Percentiles rank a stretch among this genome's conserved stretches.
These are phyloP conservation scores for Davidsoniella australis DNA, from an alignment of 2,329 filamentous ascomycete species.

Conservation along the genomic window DNA sequence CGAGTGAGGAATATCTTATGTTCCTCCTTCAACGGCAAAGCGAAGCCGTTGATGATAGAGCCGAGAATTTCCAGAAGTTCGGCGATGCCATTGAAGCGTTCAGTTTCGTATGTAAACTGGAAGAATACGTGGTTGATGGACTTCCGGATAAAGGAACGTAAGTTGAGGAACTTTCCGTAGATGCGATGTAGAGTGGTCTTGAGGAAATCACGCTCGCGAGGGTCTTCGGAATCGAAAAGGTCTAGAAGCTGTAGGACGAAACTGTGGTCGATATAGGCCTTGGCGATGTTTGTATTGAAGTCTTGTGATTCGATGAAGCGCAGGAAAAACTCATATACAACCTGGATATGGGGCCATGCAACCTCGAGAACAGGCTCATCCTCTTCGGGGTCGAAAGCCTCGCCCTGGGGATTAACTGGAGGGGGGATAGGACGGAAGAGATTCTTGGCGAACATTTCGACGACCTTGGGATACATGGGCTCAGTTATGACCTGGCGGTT, in stretches of 20 bases:
- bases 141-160: constrained; percentile 88
- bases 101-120: constrained; percentile 97
- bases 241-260: constrained; percentile 96
- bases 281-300: constrained; percentile 99
- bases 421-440: constrained; percentile 93
- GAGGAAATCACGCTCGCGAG: constrained; percentile 86
- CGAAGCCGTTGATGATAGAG: constrained; percentile 98
- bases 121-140: constrained; percentile 99
- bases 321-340: constrained; percentile 98
- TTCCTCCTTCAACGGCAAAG: constrained; percentile 89
- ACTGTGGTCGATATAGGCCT: constrained; percentile 94
- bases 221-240: constrained; percentile 95
- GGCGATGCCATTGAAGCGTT: constrained; percentile 95
- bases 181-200: constrained; percentile 97
- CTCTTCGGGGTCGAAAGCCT: constrained; percentile 96
- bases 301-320: constrained; percentile 98
- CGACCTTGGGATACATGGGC: constrained; percentile 94
- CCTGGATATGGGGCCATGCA: constrained; percentile 97
- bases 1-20: constrained; percentile 95
- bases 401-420: constrained; percentile 91
- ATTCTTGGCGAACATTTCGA: constrained; percentile 99
- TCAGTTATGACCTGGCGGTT: constrained; percentile 97
- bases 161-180: constrained; percentile 96
- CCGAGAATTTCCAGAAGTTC: constrained; percentile 92
- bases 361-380: constrained; percentile 96